phyloP scores from a whole-genome alignment of 768 basidiomycete genomes.

The Pleurotus djamor region DNA sequence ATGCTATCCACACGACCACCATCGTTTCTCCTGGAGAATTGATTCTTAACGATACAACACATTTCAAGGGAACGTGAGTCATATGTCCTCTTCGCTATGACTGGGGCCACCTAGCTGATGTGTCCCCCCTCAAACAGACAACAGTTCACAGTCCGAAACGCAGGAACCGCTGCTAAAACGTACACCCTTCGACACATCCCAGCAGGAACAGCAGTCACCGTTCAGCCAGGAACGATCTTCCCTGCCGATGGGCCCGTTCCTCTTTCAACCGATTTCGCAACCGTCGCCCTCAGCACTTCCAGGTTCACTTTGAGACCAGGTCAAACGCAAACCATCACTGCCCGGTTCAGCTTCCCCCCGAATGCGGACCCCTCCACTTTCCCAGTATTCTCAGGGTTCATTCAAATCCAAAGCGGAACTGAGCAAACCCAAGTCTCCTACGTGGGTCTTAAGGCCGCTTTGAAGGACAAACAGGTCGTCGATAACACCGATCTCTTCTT shows the following conservation, averaged over 20 bases:
- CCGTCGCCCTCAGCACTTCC: constrained; percentile 41
- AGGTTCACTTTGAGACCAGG: constrained; percentile 45
- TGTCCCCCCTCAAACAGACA: too few species aligned
- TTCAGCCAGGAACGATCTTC: constrained; percentile 25
- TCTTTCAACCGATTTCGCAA: constrained; percentile 39
- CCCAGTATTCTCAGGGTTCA: constrained; percentile 50
- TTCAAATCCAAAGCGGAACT: constrained; percentile 26
- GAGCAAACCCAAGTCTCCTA: constrained; percentile 29
- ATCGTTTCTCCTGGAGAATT: constrained; percentile 55
- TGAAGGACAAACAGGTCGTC: constrained; percentile 48
- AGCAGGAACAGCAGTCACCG: constrained; percentile 53
- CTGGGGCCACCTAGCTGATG: too few species aligned
- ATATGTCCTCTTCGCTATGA: too few species aligned
- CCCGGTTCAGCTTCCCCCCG: constrained; percentile 43
- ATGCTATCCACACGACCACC: constrained; percentile 52
- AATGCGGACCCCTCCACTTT: constrained; percentile 28
- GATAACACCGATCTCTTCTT: constrained; percentile 49
- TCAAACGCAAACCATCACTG: constrained; percentile 34
- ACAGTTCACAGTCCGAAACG: constrained; percentile 51
- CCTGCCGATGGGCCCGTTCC: constrained; percentile 33
- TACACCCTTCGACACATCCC: constrained; percentile 52
- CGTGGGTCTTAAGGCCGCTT: constrained; percentile 33
- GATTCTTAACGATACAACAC: constrained; percentile 62
- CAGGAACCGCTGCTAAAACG: constrained; percentile 33
- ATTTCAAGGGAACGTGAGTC: constrained; percentile 46